phyloP scores from a whole-genome alignment of 208 protist species.

The Trypanosoma brucei region DNA sequence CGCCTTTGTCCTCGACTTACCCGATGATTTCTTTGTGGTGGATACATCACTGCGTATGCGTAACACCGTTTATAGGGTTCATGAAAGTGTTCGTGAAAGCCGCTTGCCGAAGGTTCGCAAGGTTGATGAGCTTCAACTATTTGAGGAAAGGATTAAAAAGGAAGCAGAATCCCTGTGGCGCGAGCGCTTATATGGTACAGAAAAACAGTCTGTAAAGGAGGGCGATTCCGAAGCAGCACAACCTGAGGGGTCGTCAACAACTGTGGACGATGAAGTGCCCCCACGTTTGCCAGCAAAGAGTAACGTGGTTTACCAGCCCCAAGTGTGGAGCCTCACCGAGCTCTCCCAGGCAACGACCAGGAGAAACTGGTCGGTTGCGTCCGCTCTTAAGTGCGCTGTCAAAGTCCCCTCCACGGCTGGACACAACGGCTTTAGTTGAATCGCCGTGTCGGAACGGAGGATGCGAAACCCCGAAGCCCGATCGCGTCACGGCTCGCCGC shows the following conservation, averaged over 20 bases:
- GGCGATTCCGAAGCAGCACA: no score
- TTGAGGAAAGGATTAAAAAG: not conserved
- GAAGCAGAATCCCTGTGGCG: not conserved
- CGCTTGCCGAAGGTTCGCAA: not conserved
- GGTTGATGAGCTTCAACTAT: not conserved
- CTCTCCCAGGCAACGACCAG: no score
- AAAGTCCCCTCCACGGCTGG: no score
- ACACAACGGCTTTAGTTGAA: no score
- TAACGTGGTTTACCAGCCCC: no score
- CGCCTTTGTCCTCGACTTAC: conserved; percentile 50
- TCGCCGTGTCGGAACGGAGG: not conserved
- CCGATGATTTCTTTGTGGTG: conserved; percentile 54
- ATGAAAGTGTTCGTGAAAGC: conserved; percentile 23
- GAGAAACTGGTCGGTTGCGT: no score
- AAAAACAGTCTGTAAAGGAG: no score
- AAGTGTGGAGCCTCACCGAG: no score
- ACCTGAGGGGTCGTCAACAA: no score
- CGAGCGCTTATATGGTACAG: not conserved
- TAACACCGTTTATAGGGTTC: conserved; percentile 40
- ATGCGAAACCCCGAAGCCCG: not conserved
- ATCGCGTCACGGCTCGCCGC: not conserved
- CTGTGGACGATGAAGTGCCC: no score
- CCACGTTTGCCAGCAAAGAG: no score
- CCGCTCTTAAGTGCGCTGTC: no score
- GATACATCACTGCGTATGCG: conserved; percentile 57